Percentiles rank a stretch among this genome's conserved stretches.
phyloP scores from a whole-genome alignment of 768 basidiomycete genomes.

The Boletus rufocinnamomeus region DNA sequence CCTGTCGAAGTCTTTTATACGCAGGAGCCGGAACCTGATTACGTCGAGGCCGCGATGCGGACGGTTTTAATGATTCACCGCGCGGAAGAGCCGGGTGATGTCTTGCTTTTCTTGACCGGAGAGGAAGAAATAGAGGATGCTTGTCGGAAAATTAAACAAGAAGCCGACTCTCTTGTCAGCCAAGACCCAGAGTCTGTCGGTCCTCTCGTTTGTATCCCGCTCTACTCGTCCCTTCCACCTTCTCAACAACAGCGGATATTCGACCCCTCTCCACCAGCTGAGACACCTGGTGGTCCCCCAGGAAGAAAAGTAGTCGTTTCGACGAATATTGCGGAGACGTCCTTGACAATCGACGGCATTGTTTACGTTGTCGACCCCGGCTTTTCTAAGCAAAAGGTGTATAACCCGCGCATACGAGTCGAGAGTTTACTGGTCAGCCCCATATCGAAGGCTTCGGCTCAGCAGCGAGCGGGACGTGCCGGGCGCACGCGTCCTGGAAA shows the following conservation, averaged over 20 bases:
- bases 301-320: slow-evolving; percentile 94
- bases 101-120: slow-evolving; percentile 94
- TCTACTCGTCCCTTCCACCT: slow-evolving; percentile 94
- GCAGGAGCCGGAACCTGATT: slow-evolving; percentile 90
- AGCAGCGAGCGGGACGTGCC: slow-evolving; percentile 94
- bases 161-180: slow-evolving; percentile 81
- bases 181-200: slow-evolving; percentile 76
- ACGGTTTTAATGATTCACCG: slow-evolving; percentile 97
- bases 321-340: slow-evolving; percentile 98
- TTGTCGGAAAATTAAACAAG: slow-evolving; percentile 88
- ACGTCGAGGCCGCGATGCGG: slow-evolving; percentile 94
- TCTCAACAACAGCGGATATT: slow-evolving; percentile 97
- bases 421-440: slow-evolving; percentile 92
- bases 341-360: slow-evolving; percentile 96
- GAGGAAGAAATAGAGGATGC: slow-evolving; percentile 99
- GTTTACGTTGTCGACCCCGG: slow-evolving; percentile 99
- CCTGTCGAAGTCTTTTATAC: slow-evolving; percentile 96
- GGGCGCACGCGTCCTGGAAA: slow-evolving; percentile 96
- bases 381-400: slow-evolving; percentile 97
- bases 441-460: slow-evolving; percentile 95
- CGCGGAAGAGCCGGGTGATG: slow-evolving; percentile 90
- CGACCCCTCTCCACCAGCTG: slow-evolving; percentile 75
- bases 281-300: slow-evolving; percentile 65
- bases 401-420: slow-evolving; percentile 96
- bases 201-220: slow-evolving; percentile 85